These are phyloP conservation scores for Camellia granthamiana DNA, from an alignment of 148 eudicot species.

Conservation along the genomic window DNA sequence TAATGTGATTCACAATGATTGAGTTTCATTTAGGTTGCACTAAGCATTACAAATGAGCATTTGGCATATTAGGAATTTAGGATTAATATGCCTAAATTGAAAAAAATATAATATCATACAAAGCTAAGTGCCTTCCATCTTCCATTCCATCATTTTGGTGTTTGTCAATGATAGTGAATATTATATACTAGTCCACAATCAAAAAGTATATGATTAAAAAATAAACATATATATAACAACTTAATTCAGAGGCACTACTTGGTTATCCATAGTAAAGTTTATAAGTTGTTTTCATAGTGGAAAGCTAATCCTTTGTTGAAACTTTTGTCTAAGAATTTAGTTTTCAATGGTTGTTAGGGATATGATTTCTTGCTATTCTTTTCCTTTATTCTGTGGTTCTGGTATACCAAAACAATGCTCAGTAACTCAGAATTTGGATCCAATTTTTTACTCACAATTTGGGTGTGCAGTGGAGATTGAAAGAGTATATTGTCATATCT, in stretches of 20 bases:
- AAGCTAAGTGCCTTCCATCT: neutral
- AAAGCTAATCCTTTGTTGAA: constrained; percentile 20
- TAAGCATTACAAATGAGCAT: constrained; percentile 4
- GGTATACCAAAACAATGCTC: neutral
- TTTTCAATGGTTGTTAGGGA: neutral
- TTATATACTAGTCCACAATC: no score
- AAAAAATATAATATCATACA: neutral
- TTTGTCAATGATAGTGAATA: no score
- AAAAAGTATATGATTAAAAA: neutral
- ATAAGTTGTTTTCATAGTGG: neutral
- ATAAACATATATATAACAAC: neutral
- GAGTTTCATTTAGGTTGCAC: neutral
- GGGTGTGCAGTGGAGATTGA: no score
- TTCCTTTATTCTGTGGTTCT: neutral
- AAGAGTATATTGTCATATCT: no score
- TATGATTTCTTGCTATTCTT: neutral
- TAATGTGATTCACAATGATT: neutral
- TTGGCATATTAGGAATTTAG: neutral
- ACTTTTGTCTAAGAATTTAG: neutral
- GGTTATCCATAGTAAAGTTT: neutral
- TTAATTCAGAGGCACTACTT: neutral
- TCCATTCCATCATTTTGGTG: neutral
- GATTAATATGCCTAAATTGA: neutral
- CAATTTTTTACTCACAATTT: no score
- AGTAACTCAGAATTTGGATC: neutral